Evolutionary conservation across 108 stramenopile genomes (phyloP).

Genomic region (Bacterosira constricta): DNA sequence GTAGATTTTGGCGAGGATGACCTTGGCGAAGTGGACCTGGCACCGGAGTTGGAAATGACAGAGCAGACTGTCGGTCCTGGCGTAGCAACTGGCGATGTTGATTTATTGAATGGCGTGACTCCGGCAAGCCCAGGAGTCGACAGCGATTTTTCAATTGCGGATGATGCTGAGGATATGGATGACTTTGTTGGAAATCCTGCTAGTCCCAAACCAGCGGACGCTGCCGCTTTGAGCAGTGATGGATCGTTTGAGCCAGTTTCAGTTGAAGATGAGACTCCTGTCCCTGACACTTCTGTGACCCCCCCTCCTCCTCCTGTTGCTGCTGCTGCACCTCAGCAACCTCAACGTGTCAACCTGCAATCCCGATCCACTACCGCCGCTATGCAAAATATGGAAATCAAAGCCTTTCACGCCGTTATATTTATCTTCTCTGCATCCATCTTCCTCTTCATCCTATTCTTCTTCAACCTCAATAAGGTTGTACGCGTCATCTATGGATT

Average conservation of each 20-base stretch:
- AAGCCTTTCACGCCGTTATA: constrained; percentile 74
- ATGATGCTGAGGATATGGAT: constrained; percentile 3
- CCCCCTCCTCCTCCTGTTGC: no score
- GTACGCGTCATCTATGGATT: constrained; percentile 85
- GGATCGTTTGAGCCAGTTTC: background rate
- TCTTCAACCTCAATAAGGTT: constrained; percentile 80
- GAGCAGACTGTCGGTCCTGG: background rate
- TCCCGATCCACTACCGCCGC: constrained; percentile 6
- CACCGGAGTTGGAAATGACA: constrained; percentile 17
- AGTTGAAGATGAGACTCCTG: background rate
- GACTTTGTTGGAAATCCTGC: constrained; percentile 12
- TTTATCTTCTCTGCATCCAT: constrained; percentile 81
- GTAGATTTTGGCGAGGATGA: constrained; percentile 42
- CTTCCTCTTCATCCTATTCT: constrained; percentile 84
- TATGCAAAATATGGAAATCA: constrained; percentile 69
- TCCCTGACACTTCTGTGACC: background rate
- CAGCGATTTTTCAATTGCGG: background rate
- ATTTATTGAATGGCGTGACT: background rate
- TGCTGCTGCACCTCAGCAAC: constrained; percentile 1
- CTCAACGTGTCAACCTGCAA: constrained; percentile 13
- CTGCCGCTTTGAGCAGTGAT: background rate
- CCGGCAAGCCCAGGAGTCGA: background rate
- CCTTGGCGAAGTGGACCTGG: constrained; percentile 1
- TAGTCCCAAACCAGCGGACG: background rate
- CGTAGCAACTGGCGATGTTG: constrained; percentile 14